Conservation (phyloP, 805 yeast species). For the Barnettozyma populi region DNA sequence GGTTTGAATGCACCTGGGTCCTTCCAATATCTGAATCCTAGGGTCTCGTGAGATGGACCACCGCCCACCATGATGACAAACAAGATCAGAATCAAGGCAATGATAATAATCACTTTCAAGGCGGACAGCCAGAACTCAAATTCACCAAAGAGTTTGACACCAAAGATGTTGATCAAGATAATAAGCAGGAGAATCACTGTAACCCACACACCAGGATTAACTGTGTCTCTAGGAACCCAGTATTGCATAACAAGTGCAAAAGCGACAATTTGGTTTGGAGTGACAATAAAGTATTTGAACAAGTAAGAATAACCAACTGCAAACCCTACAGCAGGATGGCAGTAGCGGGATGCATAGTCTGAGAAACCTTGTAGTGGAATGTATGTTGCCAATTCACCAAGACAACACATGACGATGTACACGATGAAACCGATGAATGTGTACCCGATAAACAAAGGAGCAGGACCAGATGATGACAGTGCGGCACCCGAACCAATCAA, state of each 20-base stretch:
- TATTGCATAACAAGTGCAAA: conserved; percentile 42
- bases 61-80: conserved; percentile 69
- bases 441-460: conserved; percentile 44
- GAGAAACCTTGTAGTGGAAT: conserved; percentile 59
- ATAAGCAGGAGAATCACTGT: conserved; percentile 36
- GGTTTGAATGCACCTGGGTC: conserved; percentile 58
- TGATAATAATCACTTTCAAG: conserved; percentile 45
- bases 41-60: conserved; percentile 64
- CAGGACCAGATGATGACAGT: conserved; percentile 67
- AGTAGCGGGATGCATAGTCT: conserved; percentile 46
- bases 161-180: conserved; percentile 41
- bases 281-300: conserved; percentile 16
- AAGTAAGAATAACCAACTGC: conserved; percentile 22
- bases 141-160: conserved; percentile 50
- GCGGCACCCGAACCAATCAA: conserved; percentile 74
- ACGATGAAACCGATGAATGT: conserved; percentile 62
- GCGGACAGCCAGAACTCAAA: conserved; percentile 44
- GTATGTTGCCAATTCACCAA: conserved; percentile 64
- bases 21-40: conserved; percentile 65
- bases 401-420: conserved; percentile 56
- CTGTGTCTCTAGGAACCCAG: conserved; percentile 38
- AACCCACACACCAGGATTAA: conserved; percentile 59
- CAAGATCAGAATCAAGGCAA: conserved; percentile 59
- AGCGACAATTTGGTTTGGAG: conserved; percentile 42
- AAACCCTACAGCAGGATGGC: conserved; percentile 17